Evolutionary conservation across 345 rosid genomes (phyloP).

Genomic region (Mercurialis annua): DNA sequence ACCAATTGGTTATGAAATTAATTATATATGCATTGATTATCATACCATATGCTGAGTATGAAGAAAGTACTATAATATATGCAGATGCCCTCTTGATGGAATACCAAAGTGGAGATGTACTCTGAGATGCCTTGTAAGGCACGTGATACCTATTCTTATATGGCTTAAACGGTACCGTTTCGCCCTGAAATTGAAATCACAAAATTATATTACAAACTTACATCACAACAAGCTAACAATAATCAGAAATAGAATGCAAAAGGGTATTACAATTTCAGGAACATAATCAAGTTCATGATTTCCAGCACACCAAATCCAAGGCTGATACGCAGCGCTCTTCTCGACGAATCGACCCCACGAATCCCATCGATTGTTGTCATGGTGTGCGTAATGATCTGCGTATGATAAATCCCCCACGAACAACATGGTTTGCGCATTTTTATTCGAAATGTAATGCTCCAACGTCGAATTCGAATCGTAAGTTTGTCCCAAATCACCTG

Average conservation of each 20-base stretch:
- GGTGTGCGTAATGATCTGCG: slow-evolving; percentile 29
- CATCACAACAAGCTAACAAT: neutral
- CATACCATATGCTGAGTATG: slow-evolving; percentile 38
- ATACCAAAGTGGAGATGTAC: slow-evolving; percentile 41
- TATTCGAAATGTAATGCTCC: slow-evolving; percentile 23
- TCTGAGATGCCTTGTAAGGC: slow-evolving; percentile 32
- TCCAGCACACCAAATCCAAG: slow-evolving; percentile 42
- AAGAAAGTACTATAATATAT: slow-evolving; percentile 36
- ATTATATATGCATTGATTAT: neutral
- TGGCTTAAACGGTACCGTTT: slow-evolving; percentile 29
- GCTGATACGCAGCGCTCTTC: slow-evolving; percentile 38
- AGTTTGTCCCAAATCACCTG: slow-evolving; percentile 42
- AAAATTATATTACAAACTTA: neutral
- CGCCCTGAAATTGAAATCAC: slow-evolving; percentile 24
- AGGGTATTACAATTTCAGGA: slow-evolving; percentile 30
- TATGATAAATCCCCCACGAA: slow-evolving; percentile 39
- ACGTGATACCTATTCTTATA: slow-evolving; percentile 24
- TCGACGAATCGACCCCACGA: slow-evolving; percentile 37
- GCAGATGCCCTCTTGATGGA: slow-evolving; percentile 38
- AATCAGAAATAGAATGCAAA: neutral
- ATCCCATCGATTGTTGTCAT: slow-evolving; percentile 38
- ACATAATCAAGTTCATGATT: slow-evolving; percentile 39
- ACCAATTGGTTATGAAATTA: no score
- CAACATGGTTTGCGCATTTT: slow-evolving; percentile 28
- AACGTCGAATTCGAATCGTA: slow-evolving; percentile 35